Conservation (phyloP, 768 basidiomycete species). For the Russula foetens region DNA sequence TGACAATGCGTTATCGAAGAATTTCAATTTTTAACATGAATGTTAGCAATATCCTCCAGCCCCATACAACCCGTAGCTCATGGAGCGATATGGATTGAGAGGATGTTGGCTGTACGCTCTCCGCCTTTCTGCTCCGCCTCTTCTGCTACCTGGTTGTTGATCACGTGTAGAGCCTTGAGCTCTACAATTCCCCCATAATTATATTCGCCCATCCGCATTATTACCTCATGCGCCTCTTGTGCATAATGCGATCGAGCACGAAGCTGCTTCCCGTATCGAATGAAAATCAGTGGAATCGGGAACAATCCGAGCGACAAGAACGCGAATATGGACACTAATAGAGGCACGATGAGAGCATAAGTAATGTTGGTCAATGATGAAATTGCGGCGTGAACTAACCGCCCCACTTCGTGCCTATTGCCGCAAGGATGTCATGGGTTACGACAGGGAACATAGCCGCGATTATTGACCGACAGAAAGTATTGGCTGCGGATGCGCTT, state of each 20-base stretch:
- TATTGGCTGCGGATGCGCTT: conserved; percentile 20
- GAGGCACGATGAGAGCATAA: not conserved
- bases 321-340: conserved; percentile 22
- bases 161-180: no score
- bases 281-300: conserved; percentile 21
- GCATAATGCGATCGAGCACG: conserved; percentile 22
- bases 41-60: no score
- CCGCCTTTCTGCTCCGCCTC: no score
- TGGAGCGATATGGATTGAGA: no score
- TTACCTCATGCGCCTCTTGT: conserved; percentile 14
- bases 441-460: conserved; percentile 21
- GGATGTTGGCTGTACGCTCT: no score
- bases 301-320: conserved; percentile 20
- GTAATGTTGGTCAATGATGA: not conserved
- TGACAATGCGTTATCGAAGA: no score
- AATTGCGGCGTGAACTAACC: conserved; percentile 4
- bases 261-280: conserved; percentile 21
- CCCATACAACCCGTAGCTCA: no score
- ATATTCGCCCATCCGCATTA: not conserved
- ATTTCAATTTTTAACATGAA: no score
- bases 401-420: conserved; percentile 23
- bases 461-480: conserved; percentile 19
- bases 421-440: conserved; percentile 17
- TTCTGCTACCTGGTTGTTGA: no score
- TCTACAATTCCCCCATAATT: no score